Evolutionary conservation across 495 filamentous ascomycete species (phyloP).

Genomic region (Penicillium steckii): DNA sequence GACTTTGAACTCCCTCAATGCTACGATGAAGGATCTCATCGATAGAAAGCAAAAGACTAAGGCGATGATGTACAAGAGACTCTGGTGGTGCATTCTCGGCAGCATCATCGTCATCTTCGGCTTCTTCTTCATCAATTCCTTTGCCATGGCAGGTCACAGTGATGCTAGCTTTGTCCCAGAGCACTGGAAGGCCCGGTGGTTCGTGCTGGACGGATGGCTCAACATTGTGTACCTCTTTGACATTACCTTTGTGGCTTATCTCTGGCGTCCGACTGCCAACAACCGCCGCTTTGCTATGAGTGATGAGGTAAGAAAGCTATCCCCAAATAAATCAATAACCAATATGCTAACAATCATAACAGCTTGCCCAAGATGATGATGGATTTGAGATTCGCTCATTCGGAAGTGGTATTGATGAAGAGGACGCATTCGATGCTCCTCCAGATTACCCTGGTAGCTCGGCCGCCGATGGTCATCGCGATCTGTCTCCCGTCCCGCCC

Average conservation of each 20-base stretch:
- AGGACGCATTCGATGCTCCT: constrained; percentile 45
- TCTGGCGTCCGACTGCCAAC: constrained; percentile 96
- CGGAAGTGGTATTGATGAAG: constrained; percentile 76
- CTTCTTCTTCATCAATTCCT: constrained; percentile 95
- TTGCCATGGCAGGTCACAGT: constrained; percentile 79
- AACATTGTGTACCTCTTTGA: constrained; percentile 95
- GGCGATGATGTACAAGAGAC: constrained; percentile 93
- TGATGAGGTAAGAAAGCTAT: constrained; percentile 66
- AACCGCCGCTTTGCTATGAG: constrained; percentile 98
- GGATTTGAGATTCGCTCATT: constrained; percentile 96
- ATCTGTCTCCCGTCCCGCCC: constrained; percentile 51
- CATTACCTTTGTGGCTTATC: constrained; percentile 87
- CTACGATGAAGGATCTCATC: constrained; percentile 91
- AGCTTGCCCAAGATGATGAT: constrained; percentile 97
- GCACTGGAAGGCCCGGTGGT: constrained; percentile 97
- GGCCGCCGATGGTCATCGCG: constrained; percentile 29
- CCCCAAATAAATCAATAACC: neutral
- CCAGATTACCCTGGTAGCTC: constrained; percentile 34
- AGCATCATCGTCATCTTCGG: constrained; percentile 94
- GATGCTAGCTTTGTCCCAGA: constrained; percentile 88
- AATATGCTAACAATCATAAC: constrained; percentile 25
- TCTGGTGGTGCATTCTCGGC: constrained; percentile 95
- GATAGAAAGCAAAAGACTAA: constrained; percentile 94
- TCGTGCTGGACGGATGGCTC: constrained; percentile 95
- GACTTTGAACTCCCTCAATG: constrained; percentile 93